These are phyloP conservation scores for Pugionium cornutum DNA, from an alignment of 345 rosid genomes.

Conservation along the genomic window DNA sequence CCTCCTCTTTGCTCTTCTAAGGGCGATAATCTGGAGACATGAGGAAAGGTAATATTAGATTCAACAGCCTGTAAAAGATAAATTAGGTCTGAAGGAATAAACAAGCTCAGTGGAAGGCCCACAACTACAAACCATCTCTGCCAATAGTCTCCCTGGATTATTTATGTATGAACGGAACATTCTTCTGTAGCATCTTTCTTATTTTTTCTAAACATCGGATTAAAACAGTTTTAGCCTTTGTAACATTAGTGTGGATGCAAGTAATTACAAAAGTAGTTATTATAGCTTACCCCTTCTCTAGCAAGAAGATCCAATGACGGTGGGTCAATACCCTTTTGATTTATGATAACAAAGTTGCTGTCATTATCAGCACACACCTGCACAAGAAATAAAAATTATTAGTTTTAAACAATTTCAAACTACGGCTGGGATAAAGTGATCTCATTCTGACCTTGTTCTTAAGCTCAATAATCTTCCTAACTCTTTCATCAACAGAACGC, in stretches of 20 bases:
- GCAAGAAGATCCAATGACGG: slow-evolving; percentile 90
- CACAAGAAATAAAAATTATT: slow-evolving; percentile 30
- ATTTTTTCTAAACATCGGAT: neutral
- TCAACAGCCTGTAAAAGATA: neutral
- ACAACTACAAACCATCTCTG: neutral
- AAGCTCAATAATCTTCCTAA: slow-evolving; percentile 74
- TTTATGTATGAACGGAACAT: neutral
- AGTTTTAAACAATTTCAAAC: neutral
- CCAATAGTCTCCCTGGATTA: neutral
- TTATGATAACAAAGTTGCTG: slow-evolving; percentile 71
- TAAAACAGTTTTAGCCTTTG: neutral
- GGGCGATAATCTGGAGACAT: slow-evolving; percentile 72
- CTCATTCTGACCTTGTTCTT: slow-evolving; percentile 64
- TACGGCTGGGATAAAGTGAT: neutral
- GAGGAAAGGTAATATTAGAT: neutral
- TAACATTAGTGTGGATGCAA: slow-evolving; percentile 2
- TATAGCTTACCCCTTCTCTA: slow-evolving; percentile 79
- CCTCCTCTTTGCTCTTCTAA: slow-evolving; percentile 96
- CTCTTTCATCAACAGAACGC: slow-evolving; percentile 85
- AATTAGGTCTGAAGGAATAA: neutral
- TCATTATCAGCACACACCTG: slow-evolving; percentile 84
- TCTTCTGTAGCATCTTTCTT: slow-evolving; percentile 8
- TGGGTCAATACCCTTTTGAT: slow-evolving; percentile 98
- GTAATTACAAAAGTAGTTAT: neutral
- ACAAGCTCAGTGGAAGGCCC: slow-evolving; percentile 2